Percentiles rank a stretch among this genome's conserved stretches.
phyloP scores from a whole-genome alignment of 192 early-diverging fungal genomes.

The Anaeromyces robustus region DNA sequence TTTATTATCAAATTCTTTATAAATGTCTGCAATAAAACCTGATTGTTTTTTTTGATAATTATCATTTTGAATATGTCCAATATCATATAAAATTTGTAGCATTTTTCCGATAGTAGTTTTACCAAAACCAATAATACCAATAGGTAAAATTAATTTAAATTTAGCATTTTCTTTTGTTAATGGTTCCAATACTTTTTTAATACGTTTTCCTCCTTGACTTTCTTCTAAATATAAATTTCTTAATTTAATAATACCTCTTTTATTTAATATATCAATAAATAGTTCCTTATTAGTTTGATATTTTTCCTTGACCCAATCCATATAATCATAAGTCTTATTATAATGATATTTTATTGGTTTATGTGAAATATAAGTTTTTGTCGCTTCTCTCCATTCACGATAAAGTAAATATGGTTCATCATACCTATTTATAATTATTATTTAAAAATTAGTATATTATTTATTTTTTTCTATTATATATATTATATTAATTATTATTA shows the following conservation, averaged over 20 bases:
- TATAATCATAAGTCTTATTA: slow-evolving; percentile 41
- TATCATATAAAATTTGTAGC: slow-evolving; percentile 6
- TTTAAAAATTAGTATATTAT: too few species aligned
- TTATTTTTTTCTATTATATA: too few species aligned
- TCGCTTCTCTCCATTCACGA: slow-evolving; percentile 92
- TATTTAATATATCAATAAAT: slow-evolving; percentile 44
- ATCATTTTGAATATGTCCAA: not conserved
- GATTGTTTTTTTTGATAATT: not conserved
- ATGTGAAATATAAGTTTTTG: slow-evolving; percentile 37
- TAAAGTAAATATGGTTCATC: slow-evolving; percentile 90
- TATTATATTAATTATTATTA: too few species aligned
- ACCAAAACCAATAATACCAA: slow-evolving; percentile 67
- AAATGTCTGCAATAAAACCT: not conserved
- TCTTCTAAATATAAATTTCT: slow-evolving; percentile 62
- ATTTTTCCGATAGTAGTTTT: slow-evolving; percentile 25
- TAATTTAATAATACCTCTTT: slow-evolving; percentile 66
- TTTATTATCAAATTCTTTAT: not conserved
- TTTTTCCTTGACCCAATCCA: slow-evolving; percentile 52
- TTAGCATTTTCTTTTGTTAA: not conserved
- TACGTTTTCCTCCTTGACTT: slow-evolving; percentile 18
- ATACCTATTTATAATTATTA: too few species aligned
- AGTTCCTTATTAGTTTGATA: slow-evolving; percentile 38
- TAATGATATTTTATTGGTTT: slow-evolving; percentile 10
- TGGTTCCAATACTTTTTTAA: not conserved
- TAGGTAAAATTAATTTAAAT: slow-evolving; percentile 44